Conservation (phyloP, 192 early-diverging fungal species). For the Mortierella claussenii region DNA sequence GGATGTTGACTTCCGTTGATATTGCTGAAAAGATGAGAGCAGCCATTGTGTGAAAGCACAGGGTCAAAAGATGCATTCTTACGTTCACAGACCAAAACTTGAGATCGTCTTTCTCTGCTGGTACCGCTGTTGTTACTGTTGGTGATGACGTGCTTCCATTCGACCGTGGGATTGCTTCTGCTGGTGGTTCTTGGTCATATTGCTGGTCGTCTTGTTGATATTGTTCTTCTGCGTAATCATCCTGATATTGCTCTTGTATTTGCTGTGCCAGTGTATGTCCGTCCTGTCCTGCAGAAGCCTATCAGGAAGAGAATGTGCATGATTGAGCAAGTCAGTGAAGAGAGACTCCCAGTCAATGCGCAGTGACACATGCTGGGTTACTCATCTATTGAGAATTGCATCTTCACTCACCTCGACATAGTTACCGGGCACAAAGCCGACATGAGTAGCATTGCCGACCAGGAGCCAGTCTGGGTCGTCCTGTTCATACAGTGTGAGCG, state of each 20-base stretch:
- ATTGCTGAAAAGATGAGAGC: too few species aligned
- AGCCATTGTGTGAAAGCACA: too few species aligned
- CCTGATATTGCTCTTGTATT: constrained; percentile 21
- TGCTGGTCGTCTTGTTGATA: constrained; percentile 22
- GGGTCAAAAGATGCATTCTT: too few species aligned
- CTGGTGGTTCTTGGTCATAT: constrained; percentile 25
- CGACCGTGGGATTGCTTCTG: constrained; percentile 22
- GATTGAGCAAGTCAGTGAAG: too few species aligned
- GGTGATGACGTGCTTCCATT: constrained; percentile 23
- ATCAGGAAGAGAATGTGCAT: too few species aligned
- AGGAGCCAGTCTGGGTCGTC: constrained; percentile 96
- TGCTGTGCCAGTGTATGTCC: constrained; percentile 27
- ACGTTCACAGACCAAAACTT: constrained; percentile 62
- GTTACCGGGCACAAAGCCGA: constrained; percentile 89
- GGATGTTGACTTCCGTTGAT: too few species aligned
- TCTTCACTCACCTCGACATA: constrained; percentile 72
- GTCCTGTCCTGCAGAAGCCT: constrained; percentile 52
- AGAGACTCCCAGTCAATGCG: too few species aligned
- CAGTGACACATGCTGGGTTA: too few species aligned
- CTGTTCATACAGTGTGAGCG: constrained; percentile 80
- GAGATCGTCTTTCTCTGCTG: constrained; percentile 51
- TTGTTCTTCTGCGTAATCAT: constrained; percentile 40
- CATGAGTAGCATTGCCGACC: constrained; percentile 71
- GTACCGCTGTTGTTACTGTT: constrained; percentile 5
- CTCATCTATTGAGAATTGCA: not conserved